phyloP scores from a whole-genome alignment of 371 early-diverging fungal genomes.

The Coemansia sp. region DNA sequence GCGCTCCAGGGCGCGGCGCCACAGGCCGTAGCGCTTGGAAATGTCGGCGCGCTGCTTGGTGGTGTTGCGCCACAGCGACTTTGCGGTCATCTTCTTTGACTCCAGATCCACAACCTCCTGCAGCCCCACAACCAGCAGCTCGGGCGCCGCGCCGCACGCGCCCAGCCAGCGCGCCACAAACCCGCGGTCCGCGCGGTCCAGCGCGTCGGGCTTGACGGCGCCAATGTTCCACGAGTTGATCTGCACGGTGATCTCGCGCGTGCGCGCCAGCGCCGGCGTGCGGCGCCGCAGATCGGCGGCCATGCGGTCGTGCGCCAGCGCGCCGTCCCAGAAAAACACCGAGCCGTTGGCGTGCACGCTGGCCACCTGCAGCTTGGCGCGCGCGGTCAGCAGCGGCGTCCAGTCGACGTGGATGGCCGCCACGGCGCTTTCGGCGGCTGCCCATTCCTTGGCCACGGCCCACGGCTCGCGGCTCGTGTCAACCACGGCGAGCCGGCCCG shows the following conservation, averaged over 20 bases:
- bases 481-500: conserved; percentile 34
- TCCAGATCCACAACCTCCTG: conserved; percentile 69
- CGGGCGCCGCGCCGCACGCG: conserved; percentile 42
- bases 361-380: conserved; percentile 44
- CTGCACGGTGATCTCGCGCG: conserved; percentile 36
- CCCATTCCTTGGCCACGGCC: conserved; percentile 44
- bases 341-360: conserved; percentile 47
- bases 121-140: conserved; percentile 84
- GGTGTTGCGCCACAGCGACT: conserved; percentile 47
- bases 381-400: conserved; percentile 43
- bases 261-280: conserved; percentile 17
- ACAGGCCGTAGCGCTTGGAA: conserved; percentile 55
- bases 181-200: conserved; percentile 31
- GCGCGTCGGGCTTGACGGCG: conserved; percentile 43
- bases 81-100: conserved; percentile 49
- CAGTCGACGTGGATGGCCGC: conserved; percentile 45
- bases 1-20: conserved; percentile 41
- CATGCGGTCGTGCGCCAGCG: conserved; percentile 36
- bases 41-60: conserved; percentile 52
- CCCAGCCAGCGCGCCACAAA: conserved; percentile 33
- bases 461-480: conserved; percentile 28
- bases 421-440: conserved; percentile 27
- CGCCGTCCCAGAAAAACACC: conserved; percentile 51
- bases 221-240: conserved; percentile 52
- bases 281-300: conserved; percentile 36